Evolutionary conservation across 176 grass and related monocot species (phyloP).

Genomic region (Thalia dealbata): DNA sequence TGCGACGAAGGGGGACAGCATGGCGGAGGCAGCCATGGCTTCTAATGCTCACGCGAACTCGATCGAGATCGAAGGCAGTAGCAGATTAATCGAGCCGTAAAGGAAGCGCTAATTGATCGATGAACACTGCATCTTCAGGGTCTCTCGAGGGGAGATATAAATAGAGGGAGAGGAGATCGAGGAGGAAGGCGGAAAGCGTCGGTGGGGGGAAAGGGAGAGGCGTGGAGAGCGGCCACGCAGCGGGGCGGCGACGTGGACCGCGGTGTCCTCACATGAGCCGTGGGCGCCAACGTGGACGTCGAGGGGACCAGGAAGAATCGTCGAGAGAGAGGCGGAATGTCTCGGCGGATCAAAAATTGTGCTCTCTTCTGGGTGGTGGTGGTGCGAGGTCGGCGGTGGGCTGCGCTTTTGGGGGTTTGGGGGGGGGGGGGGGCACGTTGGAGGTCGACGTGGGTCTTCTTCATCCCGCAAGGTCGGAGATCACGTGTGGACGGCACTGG

Average conservation of each 20-base stretch:
- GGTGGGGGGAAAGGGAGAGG: not conserved
- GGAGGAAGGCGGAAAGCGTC: not conserved
- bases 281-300: conserved; percentile 15
- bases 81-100: not conserved
- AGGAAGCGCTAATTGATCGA: not conserved
- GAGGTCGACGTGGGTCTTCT: no score
- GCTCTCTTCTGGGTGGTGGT: no score
- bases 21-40: not conserved
- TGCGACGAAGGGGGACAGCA: not conserved
- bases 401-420: no score
- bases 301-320: not conserved
- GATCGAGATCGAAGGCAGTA: no score
- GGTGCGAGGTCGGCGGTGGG: no score
- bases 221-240: conserved; percentile 7
- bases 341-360: no score
- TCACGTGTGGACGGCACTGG: no score
- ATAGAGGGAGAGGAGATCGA: not conserved
- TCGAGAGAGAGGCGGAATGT: not conserved
- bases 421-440: no score
- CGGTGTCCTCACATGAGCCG: not conserved
- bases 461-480: no score
- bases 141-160: not conserved
- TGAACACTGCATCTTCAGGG: not conserved
- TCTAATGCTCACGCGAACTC: no score
- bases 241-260: conserved; percentile 13